Conservation (phyloP, 352 stramenopile species). For the Globisporangium acanthophoron region DNA sequence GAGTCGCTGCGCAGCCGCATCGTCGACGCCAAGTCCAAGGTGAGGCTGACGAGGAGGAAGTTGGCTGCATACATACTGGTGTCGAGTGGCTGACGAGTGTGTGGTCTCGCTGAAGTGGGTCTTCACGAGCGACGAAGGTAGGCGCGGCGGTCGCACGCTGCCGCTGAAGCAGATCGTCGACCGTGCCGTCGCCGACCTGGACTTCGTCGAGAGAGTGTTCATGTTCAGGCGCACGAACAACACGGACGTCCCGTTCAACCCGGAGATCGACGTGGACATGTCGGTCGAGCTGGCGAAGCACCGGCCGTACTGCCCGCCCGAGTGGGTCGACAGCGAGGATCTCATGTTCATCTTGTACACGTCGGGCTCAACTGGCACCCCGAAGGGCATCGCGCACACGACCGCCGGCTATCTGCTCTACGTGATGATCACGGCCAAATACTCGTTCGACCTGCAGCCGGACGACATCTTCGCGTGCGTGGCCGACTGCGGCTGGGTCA, state of each 20-base stretch:
- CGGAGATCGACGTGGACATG: conserved; percentile 92
- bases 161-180: conserved; percentile 96
- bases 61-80: too few species aligned
- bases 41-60: not conserved
- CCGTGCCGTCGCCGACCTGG: conserved; percentile 80
- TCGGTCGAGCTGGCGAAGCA: conserved; percentile 84
- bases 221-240: conserved; percentile 91
- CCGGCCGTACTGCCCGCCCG: conserved; percentile 93
- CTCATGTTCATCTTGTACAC: conserved; percentile 98
- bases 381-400: conserved; percentile 95
- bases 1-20: conserved; percentile 96
- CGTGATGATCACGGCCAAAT: conserved; percentile 91
- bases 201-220: conserved; percentile 92
- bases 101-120: conserved; percentile 58
- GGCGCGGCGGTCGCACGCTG: conserved; percentile 89
- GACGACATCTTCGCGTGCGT: conserved; percentile 95
- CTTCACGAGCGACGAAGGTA: conserved; percentile 93
- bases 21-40: conserved; percentile 68
- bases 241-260: conserved; percentile 65
- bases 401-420: conserved; percentile 95
- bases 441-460: conserved; percentile 91
- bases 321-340: conserved; percentile 96
- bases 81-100: not conserved
- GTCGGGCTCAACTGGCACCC: conserved; percentile 93
- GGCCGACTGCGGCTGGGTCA: conserved; percentile 97